These are phyloP conservation scores for Xylaria arbuscula DNA, from an alignment of 2,329 filamentous ascomycete genomes.

Conservation along the genomic window DNA sequence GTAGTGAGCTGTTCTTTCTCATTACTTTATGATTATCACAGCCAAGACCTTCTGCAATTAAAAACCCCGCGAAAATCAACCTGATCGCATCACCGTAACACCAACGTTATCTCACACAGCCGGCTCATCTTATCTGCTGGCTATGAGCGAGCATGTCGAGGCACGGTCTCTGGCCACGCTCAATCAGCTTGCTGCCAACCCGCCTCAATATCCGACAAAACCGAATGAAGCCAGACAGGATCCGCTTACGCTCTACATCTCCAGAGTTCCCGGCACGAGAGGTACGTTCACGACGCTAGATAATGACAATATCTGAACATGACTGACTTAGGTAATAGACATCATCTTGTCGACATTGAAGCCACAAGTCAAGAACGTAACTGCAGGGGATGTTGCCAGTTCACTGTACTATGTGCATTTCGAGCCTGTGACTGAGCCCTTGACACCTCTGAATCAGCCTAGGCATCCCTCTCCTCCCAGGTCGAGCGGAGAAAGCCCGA, in stretches of 20 bases:
- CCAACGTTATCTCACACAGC: neutral
- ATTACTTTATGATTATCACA: neutral
- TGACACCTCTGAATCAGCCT: slow-evolving; percentile 47
- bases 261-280: slow-evolving; percentile 89
- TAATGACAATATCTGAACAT: slow-evolving; percentile 26
- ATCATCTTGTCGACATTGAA: slow-evolving; percentile 92
- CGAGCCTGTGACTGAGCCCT: slow-evolving; percentile 67
- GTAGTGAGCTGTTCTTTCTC: neutral
- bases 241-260: slow-evolving; percentile 88
- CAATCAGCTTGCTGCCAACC: slow-evolving; percentile 84
- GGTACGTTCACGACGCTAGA: slow-evolving; percentile 62
- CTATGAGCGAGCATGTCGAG: slow-evolving; percentile 67
- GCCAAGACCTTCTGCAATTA: neutral
- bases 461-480: slow-evolving; percentile 52
- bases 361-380: slow-evolving; percentile 88
- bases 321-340: slow-evolving; percentile 63
- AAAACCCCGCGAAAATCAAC: neutral
- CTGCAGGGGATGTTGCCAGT: slow-evolving; percentile 83
- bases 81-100: slow-evolving; percentile 4
- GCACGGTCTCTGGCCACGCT: slow-evolving; percentile 85
- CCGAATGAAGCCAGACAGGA: slow-evolving; percentile 75
- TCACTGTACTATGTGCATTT: slow-evolving; percentile 94
- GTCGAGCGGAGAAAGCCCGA: slow-evolving; percentile 58
- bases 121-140: slow-evolving; percentile 1
- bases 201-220: slow-evolving; percentile 85